Base-by-base conservation (phyloP, 441 rosid genomes). In the Isatis lusitanica region DNA sequence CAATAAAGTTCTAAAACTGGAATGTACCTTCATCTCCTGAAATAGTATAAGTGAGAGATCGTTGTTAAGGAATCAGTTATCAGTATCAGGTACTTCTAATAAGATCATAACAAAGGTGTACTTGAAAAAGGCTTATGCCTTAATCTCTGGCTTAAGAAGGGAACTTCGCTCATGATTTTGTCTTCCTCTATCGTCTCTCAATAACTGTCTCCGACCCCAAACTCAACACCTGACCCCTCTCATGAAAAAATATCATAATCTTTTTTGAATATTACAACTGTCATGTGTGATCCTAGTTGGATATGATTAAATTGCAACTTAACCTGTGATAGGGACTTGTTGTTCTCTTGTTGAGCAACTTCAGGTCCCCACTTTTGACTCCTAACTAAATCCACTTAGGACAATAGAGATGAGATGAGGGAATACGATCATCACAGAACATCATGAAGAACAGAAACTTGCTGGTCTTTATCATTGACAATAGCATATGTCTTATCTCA, bases 341-440 rank as follows among this genome's bases (percentile, higher is more conserved):
- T 75, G 58, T 52, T 53, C 44, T 16, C 74, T 26, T 62, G 60
- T 53, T 75, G 66, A 55, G 53, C 0, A 36, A 70, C 79, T 28
- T 46, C 47, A 38, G 38, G 67, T 63, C 62, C 74, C 79, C 61
- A 63, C 56, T 62, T 47, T 56, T 35, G 12, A 28, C 3, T 53
- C 26, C 1, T 11, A 30, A 13, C 3, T 47, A 40, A 52, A 63
- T 33, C 35, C 6, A 43, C 52, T 16, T 24, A 36, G 8, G 6
- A 63, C 78, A 33, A 3, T 33, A 68, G 7, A 60, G 38, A 7
- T 47, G 53, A 47, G 26, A 33, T 36, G 4, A 68, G 53, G 11
- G 18, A 2, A 36, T 12, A 50, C 7, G 65, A 69, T 61, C 50
- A 68, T 26, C 79, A 75, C 61, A 70, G 71, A 70, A 69, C 66